These are phyloP conservation scores for Umbelopsis ramanniana DNA, from an alignment of 192 early-diverging fungal genomes.

Conservation along the genomic window DNA sequence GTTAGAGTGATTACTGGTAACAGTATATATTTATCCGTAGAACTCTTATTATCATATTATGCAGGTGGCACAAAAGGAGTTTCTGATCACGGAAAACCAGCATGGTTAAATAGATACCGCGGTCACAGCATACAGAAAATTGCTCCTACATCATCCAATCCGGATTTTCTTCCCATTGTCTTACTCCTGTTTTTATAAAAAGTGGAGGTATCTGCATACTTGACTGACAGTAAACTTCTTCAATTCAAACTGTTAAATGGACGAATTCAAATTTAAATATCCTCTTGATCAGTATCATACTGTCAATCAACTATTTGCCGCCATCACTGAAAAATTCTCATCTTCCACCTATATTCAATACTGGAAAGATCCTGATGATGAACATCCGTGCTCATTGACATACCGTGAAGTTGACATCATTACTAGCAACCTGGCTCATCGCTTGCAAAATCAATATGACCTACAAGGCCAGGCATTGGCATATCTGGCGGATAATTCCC, in stretches of 20 bases:
- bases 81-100: too few relatives aligned
- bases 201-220: too few relatives aligned
- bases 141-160: too few relatives aligned
- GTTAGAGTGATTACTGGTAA: too few relatives aligned
- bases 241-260: neutral
- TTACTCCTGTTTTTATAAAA: too few relatives aligned
- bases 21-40: too few relatives aligned
- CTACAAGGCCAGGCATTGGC: neutral
- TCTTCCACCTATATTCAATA: neutral
- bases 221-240: too few relatives aligned
- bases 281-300: neutral
- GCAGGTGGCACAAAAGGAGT: too few relatives aligned
- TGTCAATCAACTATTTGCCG: neutral
- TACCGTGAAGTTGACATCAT: slow-evolving; percentile 24
- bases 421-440: slow-evolving; percentile 20
- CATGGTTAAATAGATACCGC: too few relatives aligned
- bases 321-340: neutral
- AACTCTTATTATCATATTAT: too few relatives aligned
- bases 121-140: too few relatives aligned
- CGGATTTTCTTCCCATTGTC: too few relatives aligned
- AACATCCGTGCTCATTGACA: neutral
- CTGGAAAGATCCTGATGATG: neutral
- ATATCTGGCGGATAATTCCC: slow-evolving; percentile 12
- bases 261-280: neutral
- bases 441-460: neutral